Evolutionary conservation across 2,329 filamentous ascomycete species (phyloP).

Genomic region (Aspergillus clavatus): DNA sequence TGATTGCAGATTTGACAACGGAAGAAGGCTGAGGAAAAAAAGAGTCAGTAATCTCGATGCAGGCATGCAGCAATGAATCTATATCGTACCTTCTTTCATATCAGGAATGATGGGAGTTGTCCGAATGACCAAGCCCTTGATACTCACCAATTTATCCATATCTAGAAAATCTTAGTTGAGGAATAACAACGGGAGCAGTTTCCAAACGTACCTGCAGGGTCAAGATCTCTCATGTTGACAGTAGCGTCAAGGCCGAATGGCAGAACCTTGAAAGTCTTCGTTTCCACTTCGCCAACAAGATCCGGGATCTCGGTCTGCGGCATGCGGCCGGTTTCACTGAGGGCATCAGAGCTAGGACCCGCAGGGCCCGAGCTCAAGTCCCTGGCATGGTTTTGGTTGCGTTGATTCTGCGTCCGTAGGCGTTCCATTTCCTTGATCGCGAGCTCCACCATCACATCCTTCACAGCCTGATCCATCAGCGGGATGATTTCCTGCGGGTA

Average conservation of each 20-base stretch:
- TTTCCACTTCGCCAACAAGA: slow-evolving; percentile 68
- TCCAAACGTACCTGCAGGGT: slow-evolving; percentile 65
- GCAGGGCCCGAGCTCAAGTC: slow-evolving; percentile 68
- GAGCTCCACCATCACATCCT: slow-evolving; percentile 88
- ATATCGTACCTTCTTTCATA: slow-evolving; percentile 74
- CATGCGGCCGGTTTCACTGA: slow-evolving; percentile 38
- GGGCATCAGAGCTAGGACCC: slow-evolving; percentile 73
- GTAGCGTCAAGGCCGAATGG: slow-evolving; percentile 83
- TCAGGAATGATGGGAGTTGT: slow-evolving; percentile 95
- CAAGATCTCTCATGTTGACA: slow-evolving; percentile 88
- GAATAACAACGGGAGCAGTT: background rate
- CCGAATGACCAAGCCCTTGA: slow-evolving; percentile 94
- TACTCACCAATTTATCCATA: slow-evolving; percentile 90
- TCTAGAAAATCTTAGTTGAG: slow-evolving; percentile 44
- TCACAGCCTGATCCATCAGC: slow-evolving; percentile 90
- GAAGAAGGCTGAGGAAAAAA: slow-evolving; percentile 68
- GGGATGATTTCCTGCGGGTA: slow-evolving; percentile 96
- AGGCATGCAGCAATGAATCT: no score
- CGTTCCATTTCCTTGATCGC: slow-evolving; percentile 73
- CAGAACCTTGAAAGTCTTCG: slow-evolving; percentile 76
- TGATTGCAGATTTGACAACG: slow-evolving; percentile 90
- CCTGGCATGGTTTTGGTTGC: slow-evolving; percentile 47
- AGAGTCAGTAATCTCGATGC: slow-evolving; percentile 1
- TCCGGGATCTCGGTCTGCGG: slow-evolving; percentile 57
- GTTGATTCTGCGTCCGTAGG: slow-evolving; percentile 53